Evolutionary conservation across 768 basidiomycete genomes (phyloP), one percentile per base, ranked within the genome.

Genomic region (Russula ochroleuca): DNA sequence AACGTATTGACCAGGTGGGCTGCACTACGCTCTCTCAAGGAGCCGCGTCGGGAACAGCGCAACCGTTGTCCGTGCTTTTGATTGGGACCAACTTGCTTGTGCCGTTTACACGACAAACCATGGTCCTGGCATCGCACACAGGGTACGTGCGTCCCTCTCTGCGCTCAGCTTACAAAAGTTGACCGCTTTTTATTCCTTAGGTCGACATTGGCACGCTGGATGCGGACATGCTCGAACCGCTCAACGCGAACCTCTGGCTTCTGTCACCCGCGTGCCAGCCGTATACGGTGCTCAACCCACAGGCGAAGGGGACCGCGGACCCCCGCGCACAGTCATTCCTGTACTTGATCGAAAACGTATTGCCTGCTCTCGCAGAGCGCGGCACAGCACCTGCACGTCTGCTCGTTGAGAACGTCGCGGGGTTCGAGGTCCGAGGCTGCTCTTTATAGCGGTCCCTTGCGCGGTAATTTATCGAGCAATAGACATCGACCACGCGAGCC

Each of bases 261-360:
- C 73, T 91, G 50, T 92, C 90, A 0, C 91, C 90, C 6, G 84
- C 90, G 8, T 93, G 90, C 72, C 90, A 92, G 70, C 91, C 91
- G 0, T 92, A 92, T 69, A 92, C 91, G 0, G 82, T 90, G 2
- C 75, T 93, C 57, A 91, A 90, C 69, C 85, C 88, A 4, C 76
- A 79, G 15, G 86, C 87, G 10, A 86, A 85, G 75, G 89, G 87
- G 11, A 82, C 80, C 9, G 74, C 75, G 13, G 91, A 93, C 75
- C 87, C 90, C 13, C 83, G 90, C 15, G 90, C 90, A 9, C 78
- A 79, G 64, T 89, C 88, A 0, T 93, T 92, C 72, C 77, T 91
- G 23, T 84, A 88, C 72, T 79, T 93, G 43, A 76, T 91, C 47
- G 78, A 82, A 63, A 71, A 73, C 28, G 78, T 92, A 25, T 76